Evolutionary conservation across 192 early-diverging fungal genomes (phyloP).

Genomic region (Coemansia aciculifera): DNA sequence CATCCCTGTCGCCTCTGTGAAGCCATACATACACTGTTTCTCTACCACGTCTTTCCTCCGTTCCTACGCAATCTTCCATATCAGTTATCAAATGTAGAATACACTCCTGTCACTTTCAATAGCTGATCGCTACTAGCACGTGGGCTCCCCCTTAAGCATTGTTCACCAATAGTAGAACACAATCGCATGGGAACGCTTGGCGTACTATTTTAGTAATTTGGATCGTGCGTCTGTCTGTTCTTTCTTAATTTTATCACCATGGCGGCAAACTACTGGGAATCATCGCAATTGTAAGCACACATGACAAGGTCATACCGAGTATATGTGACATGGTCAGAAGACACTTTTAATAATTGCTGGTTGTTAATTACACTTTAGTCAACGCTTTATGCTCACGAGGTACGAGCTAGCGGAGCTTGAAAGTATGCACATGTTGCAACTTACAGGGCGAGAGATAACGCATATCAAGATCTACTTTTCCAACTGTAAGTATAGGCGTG

Average conservation of each 20-base stretch:
- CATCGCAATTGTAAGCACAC: constrained; percentile 47
- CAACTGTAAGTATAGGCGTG: constrained; percentile 22
- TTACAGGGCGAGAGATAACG: constrained; percentile 24
- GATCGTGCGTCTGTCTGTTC: not conserved
- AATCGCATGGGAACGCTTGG: not conserved
- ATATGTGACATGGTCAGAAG: not conserved
- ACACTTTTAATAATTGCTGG: not conserved
- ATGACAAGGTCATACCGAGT: not conserved
- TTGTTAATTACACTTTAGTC: constrained; percentile 19
- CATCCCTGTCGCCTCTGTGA: constrained; percentile 1
- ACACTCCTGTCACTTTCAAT: not conserved
- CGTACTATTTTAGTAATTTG: not conserved
- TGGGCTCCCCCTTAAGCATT: not conserved
- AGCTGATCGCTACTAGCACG: not conserved
- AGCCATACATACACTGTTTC: not conserved
- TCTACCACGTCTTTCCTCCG: not conserved
- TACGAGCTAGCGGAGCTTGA: constrained; percentile 46
- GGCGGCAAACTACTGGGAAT: constrained; percentile 56
- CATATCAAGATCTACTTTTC: constrained; percentile 44
- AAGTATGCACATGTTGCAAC: constrained; percentile 21
- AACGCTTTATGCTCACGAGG: constrained; percentile 47
- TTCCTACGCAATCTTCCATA: not conserved
- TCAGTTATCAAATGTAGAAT: constrained; percentile 13
- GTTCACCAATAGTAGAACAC: not conserved
- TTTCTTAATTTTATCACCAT: constrained; percentile 18